Base-by-base conservation (phyloP, 768 basidiomycete genomes). In the Cantharellus anzutake region DNA sequence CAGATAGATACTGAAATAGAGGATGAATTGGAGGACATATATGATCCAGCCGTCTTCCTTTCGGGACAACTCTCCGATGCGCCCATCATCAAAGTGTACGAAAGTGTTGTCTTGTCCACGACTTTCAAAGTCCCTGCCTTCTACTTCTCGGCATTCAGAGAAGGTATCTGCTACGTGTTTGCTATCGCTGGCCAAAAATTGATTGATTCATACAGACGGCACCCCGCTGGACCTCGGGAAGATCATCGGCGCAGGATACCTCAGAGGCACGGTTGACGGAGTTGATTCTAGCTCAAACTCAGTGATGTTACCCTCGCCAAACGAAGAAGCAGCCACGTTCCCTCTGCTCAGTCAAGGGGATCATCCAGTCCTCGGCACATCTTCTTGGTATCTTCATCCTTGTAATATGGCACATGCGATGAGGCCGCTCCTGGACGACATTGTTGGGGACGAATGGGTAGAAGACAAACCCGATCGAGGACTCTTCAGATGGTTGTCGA, bases 341-440 rank as follows among this genome's bases (percentile, higher is more conserved):
- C 86, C 91, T 5, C 69, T 92, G 29, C 71, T 94, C 5, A 86
- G 89, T 7, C 87, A 89, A 65, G 86, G 86, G 4, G 91, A 94
- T 60, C 91, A 93, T 65, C 91, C 89, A 0, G 80, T 76, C 3
- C 73, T 85, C 39, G 83, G 81, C 29, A 79, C 73, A 2, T 81
- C 83, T 4, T 82, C 80, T 59, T 94, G 88, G 88, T 88, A 82
- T 66, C 72, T 94, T 42, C 91, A 94, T 68, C 91, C 91, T 5
- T 94, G 91, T 68, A 81, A 86, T 68, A 85, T 82, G 2, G 75
- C 75, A 5, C 70, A 69, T 41, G 78, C 80, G 1, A 78, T 94
- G 1, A 71, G 72, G 34, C 90, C 93, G 70, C 71, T 94, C 29
- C 67, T 90, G 70, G 64, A 66, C 29, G 84, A 37, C 16, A 7